Conservation (phyloP, 768 basidiomycete species). For the Agrocybe pediades region DNA sequence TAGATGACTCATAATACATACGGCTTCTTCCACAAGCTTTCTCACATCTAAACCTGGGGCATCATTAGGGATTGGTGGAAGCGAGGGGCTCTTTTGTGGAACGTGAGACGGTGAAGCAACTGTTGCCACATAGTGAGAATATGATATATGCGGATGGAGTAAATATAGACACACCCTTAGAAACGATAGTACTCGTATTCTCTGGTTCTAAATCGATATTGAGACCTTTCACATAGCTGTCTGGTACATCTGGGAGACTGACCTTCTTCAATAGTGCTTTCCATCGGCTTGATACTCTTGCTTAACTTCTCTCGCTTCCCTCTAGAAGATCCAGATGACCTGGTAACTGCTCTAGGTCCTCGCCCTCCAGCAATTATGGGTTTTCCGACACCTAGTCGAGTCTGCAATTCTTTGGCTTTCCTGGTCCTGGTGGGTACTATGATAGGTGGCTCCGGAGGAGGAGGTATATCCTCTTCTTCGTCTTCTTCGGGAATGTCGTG, state of each 20-base stretch:
- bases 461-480: conserved; percentile 30
- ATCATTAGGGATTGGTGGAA: neutral
- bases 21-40: conserved; percentile 16
- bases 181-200: conserved; percentile 2
- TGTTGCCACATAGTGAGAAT: neutral
- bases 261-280: conserved; percentile 68
- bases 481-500: conserved; percentile 53
- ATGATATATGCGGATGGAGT: neutral
- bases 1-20: conserved; percentile 12
- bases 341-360: conserved; percentile 68
- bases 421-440: conserved; percentile 48
- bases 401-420: conserved; percentile 75
- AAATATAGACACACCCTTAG: conserved; percentile 10
- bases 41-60: conserved; percentile 6
- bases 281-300: conserved; percentile 47
- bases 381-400: conserved; percentile 69
- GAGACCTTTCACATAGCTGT: neutral
- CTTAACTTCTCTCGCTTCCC: conserved; percentile 52
- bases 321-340: conserved; percentile 45
- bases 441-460: conserved; percentile 14
- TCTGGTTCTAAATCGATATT: conserved; percentile 24
- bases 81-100: neutral
- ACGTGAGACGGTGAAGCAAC: neutral
- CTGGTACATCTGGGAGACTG: conserved; percentile 10
- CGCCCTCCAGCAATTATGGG: conserved; percentile 66